phyloP scores from a whole-genome alignment of 805 yeast genomes.

The Suhomyces sp. region DNA sequence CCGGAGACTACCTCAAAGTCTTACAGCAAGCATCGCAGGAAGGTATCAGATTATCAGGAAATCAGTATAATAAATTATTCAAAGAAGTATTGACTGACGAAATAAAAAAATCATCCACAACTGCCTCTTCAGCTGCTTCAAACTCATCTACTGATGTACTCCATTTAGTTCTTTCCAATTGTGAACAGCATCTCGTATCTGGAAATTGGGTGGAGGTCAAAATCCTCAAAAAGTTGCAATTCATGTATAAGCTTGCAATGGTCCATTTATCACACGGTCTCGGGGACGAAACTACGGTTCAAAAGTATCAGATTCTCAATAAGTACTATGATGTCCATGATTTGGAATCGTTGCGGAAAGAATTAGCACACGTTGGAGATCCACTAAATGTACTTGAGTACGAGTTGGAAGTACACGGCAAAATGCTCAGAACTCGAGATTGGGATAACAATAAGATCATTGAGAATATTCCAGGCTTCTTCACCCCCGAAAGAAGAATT shows the following conservation, averaged over 20 bases:
- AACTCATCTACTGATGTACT: conserved; percentile 8
- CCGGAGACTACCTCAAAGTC: conserved; percentile 12
- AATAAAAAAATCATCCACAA: too few relatives aligned
- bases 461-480: conserved; percentile 25
- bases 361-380: conserved; percentile 12
- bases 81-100: conserved; percentile 7
- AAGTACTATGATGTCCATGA: conserved; percentile 25
- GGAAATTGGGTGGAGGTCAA: conserved; percentile 32
- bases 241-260: conserved; percentile 28
- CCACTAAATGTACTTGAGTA: conserved; percentile 13
- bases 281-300: conserved; percentile 12
- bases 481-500: conserved; percentile 30
- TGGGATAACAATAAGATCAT: conserved; percentile 13
- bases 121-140: too few relatives aligned
- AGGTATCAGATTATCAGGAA: conserved; percentile 18
- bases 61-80: conserved; percentile 18
- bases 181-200: conserved; percentile 31
- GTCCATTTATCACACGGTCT: conserved; percentile 16
- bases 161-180: conserved; percentile 16
- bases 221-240: conserved; percentile 20
- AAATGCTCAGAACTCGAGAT: conserved; percentile 2
- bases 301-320: conserved; percentile 23
- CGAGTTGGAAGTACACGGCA: conserved; percentile 10
- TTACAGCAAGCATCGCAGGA: conserved; percentile 7
- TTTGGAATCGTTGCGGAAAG: conserved; percentile 12